A percentile compares a stretch with the other conserved stretches of the same genome.
Evolutionary conservation across 192 early-diverging fungal genomes (phyloP).

Genomic region (Dissophora globulifera): DNA sequence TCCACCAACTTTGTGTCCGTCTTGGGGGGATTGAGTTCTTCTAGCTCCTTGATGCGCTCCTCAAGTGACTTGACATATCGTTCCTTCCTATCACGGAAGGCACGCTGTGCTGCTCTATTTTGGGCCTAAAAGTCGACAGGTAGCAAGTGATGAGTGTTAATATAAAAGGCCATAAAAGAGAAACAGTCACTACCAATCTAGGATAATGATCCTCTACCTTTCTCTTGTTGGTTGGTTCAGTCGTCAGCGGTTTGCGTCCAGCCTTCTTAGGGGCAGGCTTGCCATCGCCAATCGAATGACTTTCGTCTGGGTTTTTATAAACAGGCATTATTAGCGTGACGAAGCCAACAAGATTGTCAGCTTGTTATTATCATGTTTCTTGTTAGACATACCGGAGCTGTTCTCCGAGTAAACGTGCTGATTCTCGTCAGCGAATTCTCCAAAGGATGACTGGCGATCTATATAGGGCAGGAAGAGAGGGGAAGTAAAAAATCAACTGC

Average conservation of each 20-base stretch:
- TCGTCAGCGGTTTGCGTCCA: slow-evolving; percentile 71
- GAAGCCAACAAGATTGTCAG: too few species aligned
- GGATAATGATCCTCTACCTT: too few species aligned
- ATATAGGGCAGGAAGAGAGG: not conserved
- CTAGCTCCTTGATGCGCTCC: slow-evolving; percentile 75
- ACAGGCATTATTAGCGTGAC: too few species aligned
- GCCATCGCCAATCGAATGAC: slow-evolving; percentile 46
- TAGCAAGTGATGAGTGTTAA: not conserved
- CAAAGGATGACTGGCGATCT: too few species aligned
- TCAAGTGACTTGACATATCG: slow-evolving; percentile 85
- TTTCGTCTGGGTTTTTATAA: slow-evolving; percentile 47
- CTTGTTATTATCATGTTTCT: too few species aligned
- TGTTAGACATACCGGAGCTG: too few species aligned
- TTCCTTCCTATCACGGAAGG: slow-evolving; percentile 90
- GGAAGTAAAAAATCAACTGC: not conserved
- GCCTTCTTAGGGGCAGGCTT: slow-evolving; percentile 65
- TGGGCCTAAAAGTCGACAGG: slow-evolving; percentile 61
- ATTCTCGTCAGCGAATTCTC: not conserved
- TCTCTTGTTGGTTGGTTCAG: slow-evolving; percentile 58
- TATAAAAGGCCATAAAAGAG: not conserved
- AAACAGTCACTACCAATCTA: too few species aligned
- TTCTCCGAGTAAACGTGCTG: slow-evolving; percentile 23
- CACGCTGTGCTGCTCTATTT: slow-evolving; percentile 85
- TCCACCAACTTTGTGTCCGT: slow-evolving; percentile 50
- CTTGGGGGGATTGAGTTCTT: slow-evolving; percentile 62